These are phyloP conservation scores for Amanita molliuscula DNA, from an alignment of 768 basidiomycete genomes.

Conservation along the genomic window DNA sequence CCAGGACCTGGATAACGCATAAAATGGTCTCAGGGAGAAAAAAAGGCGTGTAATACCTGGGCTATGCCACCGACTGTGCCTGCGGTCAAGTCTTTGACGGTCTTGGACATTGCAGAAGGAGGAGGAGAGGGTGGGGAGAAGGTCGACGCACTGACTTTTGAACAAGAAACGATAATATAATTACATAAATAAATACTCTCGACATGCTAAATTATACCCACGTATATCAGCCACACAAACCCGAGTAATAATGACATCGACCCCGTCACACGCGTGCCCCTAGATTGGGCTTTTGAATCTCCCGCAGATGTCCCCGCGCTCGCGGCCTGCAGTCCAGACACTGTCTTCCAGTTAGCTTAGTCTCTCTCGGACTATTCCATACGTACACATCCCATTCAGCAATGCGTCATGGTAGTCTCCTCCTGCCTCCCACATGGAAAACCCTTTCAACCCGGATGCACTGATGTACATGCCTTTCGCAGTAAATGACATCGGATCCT, in stretches of 20 bases:
- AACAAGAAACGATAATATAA: too few species aligned
- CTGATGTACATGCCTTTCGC: slow-evolving; percentile 56
- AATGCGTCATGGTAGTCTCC: slow-evolving; percentile 55
- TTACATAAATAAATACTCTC: too few species aligned
- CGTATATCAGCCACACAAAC: neutral
- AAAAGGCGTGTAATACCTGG: slow-evolving; percentile 38
- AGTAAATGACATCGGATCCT: slow-evolving; percentile 48
- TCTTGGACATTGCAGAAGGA: slow-evolving; percentile 40
- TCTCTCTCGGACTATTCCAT: too few species aligned
- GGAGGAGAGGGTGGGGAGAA: neutral
- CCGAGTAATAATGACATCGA: neutral
- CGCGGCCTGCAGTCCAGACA: neutral
- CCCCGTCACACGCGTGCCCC: neutral
- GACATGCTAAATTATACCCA: too few species aligned
- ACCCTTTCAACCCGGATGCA: slow-evolving; percentile 44
- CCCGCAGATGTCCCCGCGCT: neutral
- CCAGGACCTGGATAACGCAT: slow-evolving; percentile 49
- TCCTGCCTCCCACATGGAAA: slow-evolving; percentile 64
- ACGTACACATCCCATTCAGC: slow-evolving; percentile 45
- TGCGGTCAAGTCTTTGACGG: slow-evolving; percentile 79
- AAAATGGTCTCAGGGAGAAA: slow-evolving; percentile 11
- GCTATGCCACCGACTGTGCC: slow-evolving; percentile 89
- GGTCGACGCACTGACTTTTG: too few species aligned
- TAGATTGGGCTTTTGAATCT: neutral
- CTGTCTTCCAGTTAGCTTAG: slow-evolving; percentile 1